Evolutionary conservation across 441 rosid species (phyloP).

Genomic region (Arabidopsis hybrid): DNA sequence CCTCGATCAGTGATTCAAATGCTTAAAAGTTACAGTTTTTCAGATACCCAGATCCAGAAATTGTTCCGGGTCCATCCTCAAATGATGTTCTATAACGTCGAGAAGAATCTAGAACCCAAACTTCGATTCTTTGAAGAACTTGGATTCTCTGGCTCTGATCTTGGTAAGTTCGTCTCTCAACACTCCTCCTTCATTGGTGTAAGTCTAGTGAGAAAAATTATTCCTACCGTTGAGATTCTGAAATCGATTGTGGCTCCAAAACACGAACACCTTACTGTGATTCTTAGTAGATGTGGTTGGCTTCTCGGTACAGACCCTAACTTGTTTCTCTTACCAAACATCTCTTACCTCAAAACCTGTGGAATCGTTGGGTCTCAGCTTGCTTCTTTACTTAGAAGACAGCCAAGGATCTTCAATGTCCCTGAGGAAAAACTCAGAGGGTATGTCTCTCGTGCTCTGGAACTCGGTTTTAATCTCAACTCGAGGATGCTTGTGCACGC

Average conservation of each 20-base stretch:
- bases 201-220: not conserved
- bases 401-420: not conserved
- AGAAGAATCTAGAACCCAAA: not conserved
- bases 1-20: not conserved
- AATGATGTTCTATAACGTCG: not conserved
- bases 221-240: not conserved
- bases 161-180: not conserved
- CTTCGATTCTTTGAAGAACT: not conserved
- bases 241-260: not conserved
- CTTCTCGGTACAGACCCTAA: not conserved
- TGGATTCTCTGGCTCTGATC: not conserved
- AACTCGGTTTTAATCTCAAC: conserved; percentile 49
- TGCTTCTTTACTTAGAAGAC: not conserved
- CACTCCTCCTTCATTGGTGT: not conserved
- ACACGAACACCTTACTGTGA: not conserved
- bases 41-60: not conserved
- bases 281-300: not conserved
- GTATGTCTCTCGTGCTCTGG: conserved; percentile 14
- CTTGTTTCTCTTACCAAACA: conserved; percentile 1
- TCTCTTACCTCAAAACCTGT: not conserved
- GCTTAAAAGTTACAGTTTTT: not conserved
- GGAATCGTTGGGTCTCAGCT: not conserved
- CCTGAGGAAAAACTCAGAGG: not conserved
- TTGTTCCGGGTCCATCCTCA: not conserved
- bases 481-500: conserved; percentile 56